A percentile compares a stretch with the other conserved stretches of the same genome.
Conservation (phyloP, 106 monocot genomes). For the Dendrobium officinale region DNA sequence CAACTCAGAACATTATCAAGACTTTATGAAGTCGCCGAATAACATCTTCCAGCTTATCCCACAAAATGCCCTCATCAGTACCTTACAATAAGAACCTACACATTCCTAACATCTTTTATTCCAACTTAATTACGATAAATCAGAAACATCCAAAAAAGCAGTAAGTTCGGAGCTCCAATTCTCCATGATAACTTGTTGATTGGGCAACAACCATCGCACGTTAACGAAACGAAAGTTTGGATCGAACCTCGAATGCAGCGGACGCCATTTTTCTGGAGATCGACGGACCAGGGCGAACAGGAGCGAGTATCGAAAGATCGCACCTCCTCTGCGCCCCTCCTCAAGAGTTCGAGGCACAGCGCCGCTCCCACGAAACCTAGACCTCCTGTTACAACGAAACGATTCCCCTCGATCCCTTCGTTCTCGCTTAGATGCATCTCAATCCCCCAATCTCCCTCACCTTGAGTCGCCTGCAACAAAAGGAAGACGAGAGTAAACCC, state of each 20-base stretch:
- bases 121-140: neutral
- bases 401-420: conserved; percentile 75
- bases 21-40: too few relatives aligned
- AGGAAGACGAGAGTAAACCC: too few relatives aligned
- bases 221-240: neutral
- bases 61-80: neutral
- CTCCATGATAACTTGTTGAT: neutral
- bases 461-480: neutral
- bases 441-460: neutral
- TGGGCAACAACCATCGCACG: neutral
- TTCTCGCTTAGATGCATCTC: conserved; percentile 92
- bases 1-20: too few relatives aligned
- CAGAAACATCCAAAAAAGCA: neutral
- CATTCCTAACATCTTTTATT: neutral
- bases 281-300: conserved; percentile 60
- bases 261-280: conserved; percentile 51
- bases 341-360: conserved; percentile 76
- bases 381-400: conserved; percentile 84
- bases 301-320: conserved; percentile 68
- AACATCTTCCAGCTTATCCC: neutral
- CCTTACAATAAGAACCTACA: neutral
- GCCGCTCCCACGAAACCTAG: conserved; percentile 84
- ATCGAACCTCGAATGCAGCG: conserved; percentile 55
- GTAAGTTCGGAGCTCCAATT: neutral
- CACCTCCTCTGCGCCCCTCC: conserved; percentile 80